These are phyloP conservation scores for Cryptococcus floricola DNA, from an alignment of 1,284 basidiomycete genomes.

Conservation along the genomic window DNA sequence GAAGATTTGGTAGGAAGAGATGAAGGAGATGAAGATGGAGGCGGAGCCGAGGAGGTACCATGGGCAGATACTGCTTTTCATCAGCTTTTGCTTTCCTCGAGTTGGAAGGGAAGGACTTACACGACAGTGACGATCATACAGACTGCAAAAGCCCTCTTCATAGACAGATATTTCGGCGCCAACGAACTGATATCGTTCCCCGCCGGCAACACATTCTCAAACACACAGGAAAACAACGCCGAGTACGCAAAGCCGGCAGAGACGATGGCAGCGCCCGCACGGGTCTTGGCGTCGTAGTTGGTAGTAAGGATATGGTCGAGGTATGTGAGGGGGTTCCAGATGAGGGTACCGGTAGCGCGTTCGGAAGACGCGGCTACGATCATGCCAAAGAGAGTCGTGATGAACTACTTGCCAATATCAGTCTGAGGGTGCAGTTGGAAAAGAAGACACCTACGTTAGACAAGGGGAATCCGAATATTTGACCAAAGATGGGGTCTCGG, in stretches of 20 bases:
- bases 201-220: conserved; percentile 32
- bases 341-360: conserved; percentile 66
- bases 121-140: conserved; percentile 46
- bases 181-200: conserved; percentile 28
- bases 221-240: conserved; percentile 30
- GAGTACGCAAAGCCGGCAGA: conserved; percentile 49
- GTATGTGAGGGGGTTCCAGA: conserved; percentile 73
- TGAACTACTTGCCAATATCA: conserved; percentile 55
- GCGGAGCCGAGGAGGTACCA: conserved; percentile 74
- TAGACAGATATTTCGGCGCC: conserved; percentile 72
- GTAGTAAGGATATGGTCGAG: conserved; percentile 65
- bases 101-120: conserved; percentile 5
- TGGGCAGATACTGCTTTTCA: conserved; percentile 47
- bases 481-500: conserved; percentile 46
- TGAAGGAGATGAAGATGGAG: conserved; percentile 56
- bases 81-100: conserved; percentile 1
- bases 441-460: conserved; percentile 39
- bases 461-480: conserved; percentile 28
- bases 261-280: conserved; percentile 69
- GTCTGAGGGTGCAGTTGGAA: conserved; percentile 33
- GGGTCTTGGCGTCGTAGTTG: conserved; percentile 60
- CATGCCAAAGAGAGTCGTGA: conserved; percentile 75
- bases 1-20: conserved; percentile 59
- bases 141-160: conserved; percentile 72
- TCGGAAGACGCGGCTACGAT: conserved; percentile 71